Base-by-base conservation (phyloP, 306 rosid genomes). In the Spatholobus suberectus region DNA sequence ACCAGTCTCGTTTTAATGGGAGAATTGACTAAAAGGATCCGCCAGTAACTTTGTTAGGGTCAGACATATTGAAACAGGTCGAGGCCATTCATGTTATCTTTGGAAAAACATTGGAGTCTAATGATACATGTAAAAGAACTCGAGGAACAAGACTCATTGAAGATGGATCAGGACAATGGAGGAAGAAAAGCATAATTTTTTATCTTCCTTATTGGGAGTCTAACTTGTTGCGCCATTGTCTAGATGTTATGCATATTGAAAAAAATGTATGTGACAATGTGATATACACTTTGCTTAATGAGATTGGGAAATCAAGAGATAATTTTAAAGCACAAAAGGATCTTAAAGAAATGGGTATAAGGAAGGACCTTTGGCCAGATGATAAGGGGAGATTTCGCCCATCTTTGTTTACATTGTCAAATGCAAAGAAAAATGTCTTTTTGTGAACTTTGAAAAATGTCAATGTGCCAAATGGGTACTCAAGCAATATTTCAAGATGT, bases 391-490 rank as follows among this genome's bases (percentile, higher is more conserved):
- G 1, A 72, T 72, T 14, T 29, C 2, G 1, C 4, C 44, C 13
- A 13, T 0, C 13, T 32, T 1, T 63, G 3, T 32, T 13, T 63
- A 15, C 70, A 63, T 32, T 63, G 0, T 15, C 44, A 15, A 29
- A 29, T 14, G 5, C 21, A 27, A 29, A 29, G 7, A 59, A 59
- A 12, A 11, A 26, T 23, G 1, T 10, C 4, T 74, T 38, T 23
- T 35, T 37, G 58, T 8, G 13, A 12, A 75, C 69, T 57, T 57
- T 75, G n/a, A 73, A 73, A 9, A 32, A 73, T 27, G 66, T 47
- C 8, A 43, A 0, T 1, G 21, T 70, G 0, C 55, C 34, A 21
- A 6, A 70, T 23, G 75, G 37, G 5, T 43, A n/a, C n/a, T n/a
- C n/a, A n/a, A n/a, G n/a, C n/a, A n/a, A n/a, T n/a, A n/a, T n/a